Base-by-base conservation (phyloP, 192 early-diverging fungal genomes). In the Rhizophagus clarus region DNA sequence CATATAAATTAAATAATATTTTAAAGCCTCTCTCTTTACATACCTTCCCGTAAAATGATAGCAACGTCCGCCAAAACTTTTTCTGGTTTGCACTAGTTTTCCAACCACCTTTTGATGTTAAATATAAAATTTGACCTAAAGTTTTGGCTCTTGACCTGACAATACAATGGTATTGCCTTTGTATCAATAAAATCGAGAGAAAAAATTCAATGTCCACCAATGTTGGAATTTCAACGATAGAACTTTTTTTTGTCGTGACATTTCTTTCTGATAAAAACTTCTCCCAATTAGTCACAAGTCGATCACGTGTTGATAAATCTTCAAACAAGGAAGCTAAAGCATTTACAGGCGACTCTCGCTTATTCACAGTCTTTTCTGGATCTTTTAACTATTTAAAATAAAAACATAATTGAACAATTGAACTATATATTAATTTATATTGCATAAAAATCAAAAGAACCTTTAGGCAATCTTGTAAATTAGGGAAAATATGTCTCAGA, bases 151-250 rank as follows among this genome's bases (percentile, higher is more conserved):
- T 5, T 17, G 11, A n/a, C 24, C 34, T 29, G 12, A 20, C 28
- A 29, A 72, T 26, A 22, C 71, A 72, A 72, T 51, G 45, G 17
- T 72, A 72, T 20, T 72, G 71, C 14, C 45, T 45, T 72, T 72
- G 71, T 26, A 72, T 49, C 10, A 72, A 22, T 72, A 72, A 49
- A 49, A 72, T 72, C 15, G 51, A 51, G 28, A 72, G 45, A 17
- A 72, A 72, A 26, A 72, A 47, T 72, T 72, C 71, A 49, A 72
- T 72, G 3, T 72, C 71, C 24, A 72, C 45, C 45, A 72, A 72
- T 20, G 71, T 72, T 72, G 71, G 71, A 12, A 47, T 29, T 47
- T 49, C 45, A 29, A 72, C 22, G 11, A 37, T 69, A 28, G 9
- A 11, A 22, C 22, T 70, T 40, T n/a, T 72, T 29, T 17, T 72